phyloP scores from a whole-genome alignment of 164 flowering plant genomes.

The Vitis cinerea region DNA sequence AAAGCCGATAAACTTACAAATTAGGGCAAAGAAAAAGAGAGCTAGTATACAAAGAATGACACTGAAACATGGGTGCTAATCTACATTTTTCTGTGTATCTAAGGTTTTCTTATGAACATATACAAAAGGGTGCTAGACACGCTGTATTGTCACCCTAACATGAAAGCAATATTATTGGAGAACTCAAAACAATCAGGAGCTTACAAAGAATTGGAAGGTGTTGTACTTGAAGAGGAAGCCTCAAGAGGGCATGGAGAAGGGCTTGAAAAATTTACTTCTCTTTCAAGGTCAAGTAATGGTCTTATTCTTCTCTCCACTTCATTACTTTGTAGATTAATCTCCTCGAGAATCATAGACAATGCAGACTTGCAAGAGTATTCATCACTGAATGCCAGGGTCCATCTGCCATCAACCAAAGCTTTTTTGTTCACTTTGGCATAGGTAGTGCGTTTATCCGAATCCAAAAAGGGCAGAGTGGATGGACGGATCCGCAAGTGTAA shows the following conservation, averaged over 20 bases:
- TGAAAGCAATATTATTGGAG: slow-evolving; percentile 21
- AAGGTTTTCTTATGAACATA: slow-evolving; percentile 28
- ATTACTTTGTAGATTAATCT: slow-evolving; percentile 45
- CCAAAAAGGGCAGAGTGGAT: slow-evolving; percentile 60
- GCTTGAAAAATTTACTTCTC: slow-evolving; percentile 21
- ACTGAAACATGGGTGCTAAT: slow-evolving; percentile 20
- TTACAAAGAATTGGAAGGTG: slow-evolving; percentile 26
- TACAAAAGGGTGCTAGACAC: slow-evolving; percentile 29
- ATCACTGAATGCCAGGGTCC: slow-evolving; percentile 92
- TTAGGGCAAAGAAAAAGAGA: slow-evolving; percentile 14
- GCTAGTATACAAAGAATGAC: slow-evolving; percentile 53
- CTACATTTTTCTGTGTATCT: slow-evolving; percentile 30
- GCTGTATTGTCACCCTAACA: slow-evolving; percentile 26
- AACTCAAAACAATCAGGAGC: slow-evolving; percentile 15
- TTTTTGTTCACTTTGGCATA: slow-evolving; percentile 46
- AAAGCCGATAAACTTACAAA: slow-evolving; percentile 7
- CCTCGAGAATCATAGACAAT: slow-evolving; percentile 68
- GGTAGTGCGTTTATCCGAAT: slow-evolving; percentile 37
- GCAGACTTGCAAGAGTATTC: slow-evolving; percentile 76
- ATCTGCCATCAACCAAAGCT: slow-evolving; percentile 85
- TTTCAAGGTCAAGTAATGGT: slow-evolving; percentile 58
- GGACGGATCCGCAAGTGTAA: slow-evolving; percentile 93
- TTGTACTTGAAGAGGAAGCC: slow-evolving; percentile 22
- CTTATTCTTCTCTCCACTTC: slow-evolving; percentile 75
- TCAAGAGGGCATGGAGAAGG: slow-evolving; percentile 13